Evolutionary conservation across 257 asterid species (phyloP).

Genomic region (Eucommia ulmoides): DNA sequence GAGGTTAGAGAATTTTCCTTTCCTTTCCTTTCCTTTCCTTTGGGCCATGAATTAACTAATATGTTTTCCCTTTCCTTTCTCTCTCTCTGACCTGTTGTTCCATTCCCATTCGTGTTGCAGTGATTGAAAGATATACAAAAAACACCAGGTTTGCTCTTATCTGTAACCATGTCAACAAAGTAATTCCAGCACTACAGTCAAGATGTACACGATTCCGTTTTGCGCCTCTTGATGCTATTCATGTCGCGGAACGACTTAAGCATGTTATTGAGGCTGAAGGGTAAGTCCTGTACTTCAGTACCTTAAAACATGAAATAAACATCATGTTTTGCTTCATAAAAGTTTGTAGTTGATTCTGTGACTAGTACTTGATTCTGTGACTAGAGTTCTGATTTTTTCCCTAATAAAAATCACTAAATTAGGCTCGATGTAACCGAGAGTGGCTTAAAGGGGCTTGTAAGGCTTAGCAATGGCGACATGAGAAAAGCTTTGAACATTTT

Average conservation of each 20-base stretch:
- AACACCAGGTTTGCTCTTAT: constrained; percentile 89
- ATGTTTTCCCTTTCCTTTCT: background rate
- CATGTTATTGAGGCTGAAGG: constrained; percentile 74
- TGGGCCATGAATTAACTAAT: background rate
- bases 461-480: constrained; percentile 93
- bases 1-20: constrained; percentile 47
- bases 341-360: too few species aligned
- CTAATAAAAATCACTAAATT: constrained; percentile 14
- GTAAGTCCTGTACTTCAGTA: constrained; percentile 33
- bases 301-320: too few species aligned
- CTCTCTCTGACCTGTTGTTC: constrained; percentile 2
- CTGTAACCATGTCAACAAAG: constrained; percentile 92
- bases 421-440: constrained; percentile 86
- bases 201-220: constrained; percentile 96
- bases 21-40: constrained; percentile 4
- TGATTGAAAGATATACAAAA: constrained; percentile 87
- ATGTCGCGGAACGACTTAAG: constrained; percentile 70
- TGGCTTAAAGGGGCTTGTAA: constrained; percentile 87
- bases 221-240: constrained; percentile 88
- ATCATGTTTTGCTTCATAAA: too few species aligned
- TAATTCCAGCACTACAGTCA: constrained; percentile 92
- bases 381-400: background rate
- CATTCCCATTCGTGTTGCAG: constrained; percentile 31
- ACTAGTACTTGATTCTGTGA: too few species aligned
- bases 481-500: constrained; percentile 90